Conservation (phyloP, 495 filamentous ascomycete genomes). For the Annulohypoxylon maeteangense region DNA sequence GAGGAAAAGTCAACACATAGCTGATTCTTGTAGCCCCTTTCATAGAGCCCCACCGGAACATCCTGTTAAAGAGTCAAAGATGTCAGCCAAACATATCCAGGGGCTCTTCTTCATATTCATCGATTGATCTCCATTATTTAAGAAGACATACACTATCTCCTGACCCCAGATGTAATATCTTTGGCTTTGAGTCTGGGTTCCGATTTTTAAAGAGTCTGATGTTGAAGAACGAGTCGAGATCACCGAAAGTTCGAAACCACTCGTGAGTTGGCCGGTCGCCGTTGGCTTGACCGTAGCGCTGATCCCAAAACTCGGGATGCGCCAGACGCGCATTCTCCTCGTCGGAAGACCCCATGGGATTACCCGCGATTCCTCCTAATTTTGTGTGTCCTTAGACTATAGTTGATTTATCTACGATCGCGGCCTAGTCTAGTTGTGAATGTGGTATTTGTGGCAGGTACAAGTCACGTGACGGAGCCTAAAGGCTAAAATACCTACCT, state of each 20-base stretch:
- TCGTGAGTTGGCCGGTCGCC: slow-evolving; percentile 53
- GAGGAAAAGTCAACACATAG: slow-evolving; percentile 68
- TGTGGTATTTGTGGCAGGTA: background rate
- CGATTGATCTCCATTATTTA: background rate
- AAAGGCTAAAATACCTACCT: background rate
- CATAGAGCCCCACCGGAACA: slow-evolving; percentile 60
- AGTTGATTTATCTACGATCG: background rate
- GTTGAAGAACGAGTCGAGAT: slow-evolving; percentile 61
- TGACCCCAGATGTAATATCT: slow-evolving; percentile 67
- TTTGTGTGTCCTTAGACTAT: too few relatives aligned
- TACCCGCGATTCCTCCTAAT: background rate
- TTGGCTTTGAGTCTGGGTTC: slow-evolving; percentile 42
- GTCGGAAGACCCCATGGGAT: slow-evolving; percentile 21
- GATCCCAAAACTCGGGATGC: slow-evolving; percentile 63
- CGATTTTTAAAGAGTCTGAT: slow-evolving; percentile 51
- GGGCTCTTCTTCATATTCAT: background rate
- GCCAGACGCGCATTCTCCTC: slow-evolving; percentile 46
- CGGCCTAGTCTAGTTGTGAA: background rate
- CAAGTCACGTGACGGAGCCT: background rate
- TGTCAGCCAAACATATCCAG: slow-evolving; percentile 3
- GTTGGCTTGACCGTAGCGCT: slow-evolving; percentile 55
- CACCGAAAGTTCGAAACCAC: slow-evolving; percentile 63
- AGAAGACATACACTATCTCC: slow-evolving; percentile 63
- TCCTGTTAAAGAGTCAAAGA: slow-evolving; percentile 48
- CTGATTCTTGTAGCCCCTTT: slow-evolving; percentile 64